These are phyloP conservation scores for Saksenaea vasiformis DNA, from an alignment of 371 early-diverging fungal genomes.

Conservation along the genomic window DNA sequence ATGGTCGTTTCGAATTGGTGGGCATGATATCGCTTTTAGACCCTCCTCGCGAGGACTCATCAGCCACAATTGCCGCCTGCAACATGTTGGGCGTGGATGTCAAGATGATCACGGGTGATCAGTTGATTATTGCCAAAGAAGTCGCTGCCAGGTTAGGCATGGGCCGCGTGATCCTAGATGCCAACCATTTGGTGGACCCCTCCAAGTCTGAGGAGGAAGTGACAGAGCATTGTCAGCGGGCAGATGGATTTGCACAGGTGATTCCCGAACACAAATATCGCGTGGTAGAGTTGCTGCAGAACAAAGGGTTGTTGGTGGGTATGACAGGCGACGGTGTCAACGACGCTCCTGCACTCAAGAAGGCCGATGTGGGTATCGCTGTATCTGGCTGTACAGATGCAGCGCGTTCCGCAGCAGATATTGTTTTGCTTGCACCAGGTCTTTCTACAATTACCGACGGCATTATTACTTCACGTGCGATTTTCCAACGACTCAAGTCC, in stretches of 20 bases:
- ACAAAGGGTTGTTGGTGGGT: slow-evolving; percentile 70
- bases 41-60: slow-evolving; percentile 70
- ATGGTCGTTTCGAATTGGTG: slow-evolving; percentile 51
- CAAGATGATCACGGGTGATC: slow-evolving; percentile 96
- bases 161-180: slow-evolving; percentile 72
- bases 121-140: slow-evolving; percentile 88
- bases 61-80: slow-evolving; percentile 73
- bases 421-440: slow-evolving; percentile 87
- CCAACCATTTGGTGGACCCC: slow-evolving; percentile 68
- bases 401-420: slow-evolving; percentile 92
- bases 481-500: slow-evolving; percentile 92
- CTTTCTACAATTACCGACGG: slow-evolving; percentile 90
- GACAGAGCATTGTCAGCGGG: slow-evolving; percentile 65
- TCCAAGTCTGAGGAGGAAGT: slow-evolving; percentile 55
- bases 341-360: slow-evolving; percentile 89
- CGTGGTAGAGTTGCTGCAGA: slow-evolving; percentile 86
- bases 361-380: slow-evolving; percentile 86
- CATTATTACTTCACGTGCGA: slow-evolving; percentile 80
- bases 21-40: slow-evolving; percentile 85
- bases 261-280: slow-evolving; percentile 81
- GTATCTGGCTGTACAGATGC: slow-evolving; percentile 92
- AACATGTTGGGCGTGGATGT: slow-evolving; percentile 86
- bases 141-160: slow-evolving; percentile 76
- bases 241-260: slow-evolving; percentile 86
- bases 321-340: slow-evolving; percentile 91